These are phyloP conservation scores for Claviceps sp. DNA, from an alignment of 2,329 filamentous ascomycete species.

Conservation along the genomic window DNA sequence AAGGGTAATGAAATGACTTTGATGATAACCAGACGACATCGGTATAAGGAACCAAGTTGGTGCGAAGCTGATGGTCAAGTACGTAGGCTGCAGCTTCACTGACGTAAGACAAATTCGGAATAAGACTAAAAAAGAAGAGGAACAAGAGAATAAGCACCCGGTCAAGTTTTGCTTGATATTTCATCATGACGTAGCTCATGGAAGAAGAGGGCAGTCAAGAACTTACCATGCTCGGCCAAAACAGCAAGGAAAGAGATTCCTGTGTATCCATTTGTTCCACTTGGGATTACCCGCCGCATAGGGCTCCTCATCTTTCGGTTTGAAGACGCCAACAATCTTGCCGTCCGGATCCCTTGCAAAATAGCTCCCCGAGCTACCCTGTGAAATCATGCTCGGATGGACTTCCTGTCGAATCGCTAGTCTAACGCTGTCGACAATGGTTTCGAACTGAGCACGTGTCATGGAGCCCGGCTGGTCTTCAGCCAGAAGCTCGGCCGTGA, in stretches of 20 bases:
- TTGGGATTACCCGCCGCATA: conserved; percentile 96
- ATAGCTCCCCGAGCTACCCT: conserved; percentile 95
- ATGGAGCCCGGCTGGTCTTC: conserved; percentile 50
- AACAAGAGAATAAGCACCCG: background rate
- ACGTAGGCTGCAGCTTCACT: conserved; percentile 96
- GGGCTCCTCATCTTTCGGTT: conserved; percentile 97
- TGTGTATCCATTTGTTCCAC: conserved; percentile 99
- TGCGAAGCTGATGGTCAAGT: conserved; percentile 77
- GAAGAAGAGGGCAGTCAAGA: background rate
- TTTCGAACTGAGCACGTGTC: conserved; percentile 72
- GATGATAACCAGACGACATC: conserved; percentile 90
- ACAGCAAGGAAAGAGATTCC: conserved; percentile 93
- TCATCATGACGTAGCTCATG: no score
- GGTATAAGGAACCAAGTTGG: conserved; percentile 89
- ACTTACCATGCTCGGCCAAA: conserved; percentile 78
- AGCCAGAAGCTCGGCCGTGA: conserved; percentile 62
- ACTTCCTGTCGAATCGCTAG: conserved; percentile 79
- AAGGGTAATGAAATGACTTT: conserved; percentile 96
- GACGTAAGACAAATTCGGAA: conserved; percentile 94
- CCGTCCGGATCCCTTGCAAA: conserved; percentile 86
- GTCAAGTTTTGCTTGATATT: no score
- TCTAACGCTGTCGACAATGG: conserved; percentile 79
- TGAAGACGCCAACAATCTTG: conserved; percentile 95
- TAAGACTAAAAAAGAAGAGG: conserved; percentile 41
- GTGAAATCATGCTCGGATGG: conserved; percentile 90